Base-by-base conservation (phyloP, 345 rosid species). In the Lumnitzera littorea region DNA sequence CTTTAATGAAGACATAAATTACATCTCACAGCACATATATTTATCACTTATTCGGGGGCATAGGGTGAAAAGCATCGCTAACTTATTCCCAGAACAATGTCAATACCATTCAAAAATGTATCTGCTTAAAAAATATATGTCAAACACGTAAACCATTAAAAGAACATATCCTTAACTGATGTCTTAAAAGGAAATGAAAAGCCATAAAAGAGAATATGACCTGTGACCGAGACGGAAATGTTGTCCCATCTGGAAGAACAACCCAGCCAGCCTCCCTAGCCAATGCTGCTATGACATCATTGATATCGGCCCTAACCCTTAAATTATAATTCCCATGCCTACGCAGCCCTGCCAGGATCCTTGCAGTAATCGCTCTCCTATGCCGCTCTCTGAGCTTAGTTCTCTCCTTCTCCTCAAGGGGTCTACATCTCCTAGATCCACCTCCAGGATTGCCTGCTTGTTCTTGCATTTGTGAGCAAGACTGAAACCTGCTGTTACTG, bases 181-280 rank as follows among this genome's bases (percentile, higher is more conserved):
- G 14, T 23, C 24, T 3, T 5, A 12, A 31, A 53, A 29, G 29
- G 4, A 20, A 3, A 7, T 53, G 56, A 20, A 29, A 29, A n/a
- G 13, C 55, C 52, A 56, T 56, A 57, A 68, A 10, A 60, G 36
- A 61, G 29, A 50, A 74, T 74, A 36, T 36, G 64, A 94, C 99
- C 96, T 91, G 97, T 66, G 95, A 79, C 80, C 81, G 86, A 24
- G 96, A 88, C 55, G 99, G 99, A 67, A 88, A 91, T 55, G 97
- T 91, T 36, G 99, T 95, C 74, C 99, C 99, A 85, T 95, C 99
- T 36, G 99, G 97, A 64, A 95, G 95, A 75, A 95, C 99, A 69
- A 88, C 95, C 99, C 99, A 91, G 23, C 97, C 97, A 78, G 99
- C 99, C 80, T 95, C 99, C 76, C 96, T 88, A 4, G 99, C 99